Evolutionary conservation across 306 rosid species (phyloP), one percentile per base, ranked within the genome.

Genomic region (Dryas drummondii): DNA sequence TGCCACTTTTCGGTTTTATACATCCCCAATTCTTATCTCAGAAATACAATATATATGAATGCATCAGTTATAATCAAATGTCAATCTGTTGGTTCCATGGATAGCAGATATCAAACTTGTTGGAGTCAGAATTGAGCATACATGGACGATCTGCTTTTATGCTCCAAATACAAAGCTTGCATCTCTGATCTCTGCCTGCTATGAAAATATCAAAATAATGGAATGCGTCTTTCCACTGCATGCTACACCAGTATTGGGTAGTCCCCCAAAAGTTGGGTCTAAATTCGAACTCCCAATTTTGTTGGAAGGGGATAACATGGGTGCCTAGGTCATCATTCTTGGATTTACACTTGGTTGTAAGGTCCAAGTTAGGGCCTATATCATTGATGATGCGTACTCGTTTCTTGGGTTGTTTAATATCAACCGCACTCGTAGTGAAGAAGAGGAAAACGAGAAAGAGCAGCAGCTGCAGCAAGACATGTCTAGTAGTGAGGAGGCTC

Each of bases 311-410:
- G 40, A 73, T 9, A 4, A 8, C 66, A 32, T 61, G 59, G 48
- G 8, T 47, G 16, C 77, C 77, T 2, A 73, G 1, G 8, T 73
- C 77, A 1, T n/a, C 32, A 13, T 50, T 6, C 15, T 73, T 73
- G 16, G 69, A 73, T 47, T 73, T 73, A 27, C 77, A 73, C 10
- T 73, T 70, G 61, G 27, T 6, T 27, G 46, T 73, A 6, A 73
- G 58, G 51, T 45, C 47, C 76, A 72, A 15, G 22, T 59, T 17
- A 1, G 76, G 56, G 32, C 32, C 26, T 41, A 72, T 14, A 11
- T 72, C 45, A 16, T 58, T 46, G 26, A 59, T 58, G 41, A 45
- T 45, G 13, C 37, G 8, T 4, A 46, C 61, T 12, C 27, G 9
- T 4, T 22, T 22, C 22, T 22, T 22, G 22, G 22, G 22, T 22